Evolutionary conservation across 306 rosid genomes (phyloP), one percentile per base, ranked within the genome.

Genomic region (Trifolium dubium): DNA sequence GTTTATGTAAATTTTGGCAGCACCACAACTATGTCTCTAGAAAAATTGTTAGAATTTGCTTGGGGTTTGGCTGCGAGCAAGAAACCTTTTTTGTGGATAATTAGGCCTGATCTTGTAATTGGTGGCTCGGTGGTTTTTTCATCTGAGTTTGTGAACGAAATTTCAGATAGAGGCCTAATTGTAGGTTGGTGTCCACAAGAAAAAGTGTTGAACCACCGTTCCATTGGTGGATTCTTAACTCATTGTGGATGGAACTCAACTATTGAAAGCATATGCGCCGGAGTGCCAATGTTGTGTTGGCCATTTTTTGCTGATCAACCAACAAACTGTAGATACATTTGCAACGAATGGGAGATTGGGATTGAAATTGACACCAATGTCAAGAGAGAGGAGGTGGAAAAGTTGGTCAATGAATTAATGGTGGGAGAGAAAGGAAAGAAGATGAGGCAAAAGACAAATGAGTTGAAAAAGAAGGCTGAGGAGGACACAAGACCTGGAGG

Each of bases 61-160:
- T 56, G 63, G 35, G 63, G 34, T 56, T 23, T 56, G 63, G 63
- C 63, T n/a, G 28, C 28, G 8, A 28, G 35, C n/a, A 56, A 18
- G 63, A 56, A 56, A 56, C 63, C 63, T 5, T 56, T 56, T 55
- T 56, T 56, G 63, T 56, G 14, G 63, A 56, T 56, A 35, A 56
- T 56, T 56, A 56, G 35, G 32, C 34, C 34, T 10, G 63, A 56
- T 56, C 63, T 56, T 56, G 63, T 56, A 14, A 56, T 28, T 19
- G 63, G 63, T 9, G 34, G 63, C n/a, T 56, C 63, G 0, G 15
- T 56, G 32, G 32, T 56, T 56, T 56, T 56, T 23, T 28, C 63
- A 28, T 56, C 63, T 28, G 35, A 28, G 15, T 56, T 56, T 28
- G 32, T 10, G 63, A 56, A 23, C 11, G 63, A 56, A 28, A 28